A percentile compares a stretch with the other conserved stretches of the same genome.
Evolutionary conservation across 73 alveolate species (phyloP).

Genomic region (Diophrys appendiculata): DNA sequence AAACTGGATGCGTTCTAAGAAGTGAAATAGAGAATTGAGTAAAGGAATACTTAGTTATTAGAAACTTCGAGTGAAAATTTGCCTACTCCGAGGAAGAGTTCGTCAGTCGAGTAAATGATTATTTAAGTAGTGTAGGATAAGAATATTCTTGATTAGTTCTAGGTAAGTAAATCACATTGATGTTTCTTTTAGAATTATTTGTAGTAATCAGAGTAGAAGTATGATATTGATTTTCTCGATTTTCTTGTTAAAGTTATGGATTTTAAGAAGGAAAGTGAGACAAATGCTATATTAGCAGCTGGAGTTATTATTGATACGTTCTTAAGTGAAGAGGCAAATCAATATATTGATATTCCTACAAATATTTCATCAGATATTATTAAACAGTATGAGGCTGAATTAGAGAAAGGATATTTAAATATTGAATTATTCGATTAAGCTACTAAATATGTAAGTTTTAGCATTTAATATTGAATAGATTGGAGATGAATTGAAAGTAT

Average conservation of each 20-base stretch:
- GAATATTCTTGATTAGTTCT: not conserved
- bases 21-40: not conserved
- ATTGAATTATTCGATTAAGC: not conserved
- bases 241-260: constrained; percentile 39
- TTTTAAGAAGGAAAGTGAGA: constrained; percentile 21
- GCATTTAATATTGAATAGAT: not conserved
- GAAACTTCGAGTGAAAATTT: not conserved
- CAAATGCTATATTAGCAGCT: constrained; percentile 36
- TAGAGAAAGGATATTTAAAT: not conserved
- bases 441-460: not conserved
- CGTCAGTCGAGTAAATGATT: not conserved
- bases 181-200: not conserved
- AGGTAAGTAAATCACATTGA: not conserved
- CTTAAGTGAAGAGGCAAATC: constrained; percentile 37
- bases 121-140: not conserved
- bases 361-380: constrained; percentile 21
- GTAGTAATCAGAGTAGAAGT: constrained; percentile 2
- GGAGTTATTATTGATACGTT: constrained; percentile 42
- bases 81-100: not conserved
- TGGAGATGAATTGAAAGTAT: not conserved
- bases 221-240: constrained; percentile 36
- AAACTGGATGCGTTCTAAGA: not conserved
- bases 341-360: constrained; percentile 26
- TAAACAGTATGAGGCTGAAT: constrained; percentile 9
- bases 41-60: not conserved